A percentile compares a stretch with the other conserved stretches of the same genome.
Evolutionary conservation across 2,329 filamentous ascomycete genomes (phyloP).

Genomic region (Pyrenophora teres): DNA sequence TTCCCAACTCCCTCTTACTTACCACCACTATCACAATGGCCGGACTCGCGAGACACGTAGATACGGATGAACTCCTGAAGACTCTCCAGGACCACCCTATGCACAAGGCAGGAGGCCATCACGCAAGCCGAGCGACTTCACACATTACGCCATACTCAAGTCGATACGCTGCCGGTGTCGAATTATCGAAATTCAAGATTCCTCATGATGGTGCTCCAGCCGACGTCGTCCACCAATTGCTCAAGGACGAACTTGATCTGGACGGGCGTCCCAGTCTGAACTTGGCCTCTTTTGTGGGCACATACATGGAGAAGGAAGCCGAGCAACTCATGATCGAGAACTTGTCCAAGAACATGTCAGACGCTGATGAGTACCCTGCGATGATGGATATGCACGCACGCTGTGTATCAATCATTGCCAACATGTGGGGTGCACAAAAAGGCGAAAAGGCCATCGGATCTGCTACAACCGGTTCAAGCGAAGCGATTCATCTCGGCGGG

Average conservation of each 20-base stretch:
- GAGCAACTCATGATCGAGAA: constrained; percentile 70
- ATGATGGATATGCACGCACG: constrained; percentile 64
- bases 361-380: constrained; percentile 59
- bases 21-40: constrained; percentile 47
- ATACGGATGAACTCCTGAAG: constrained; percentile 59
- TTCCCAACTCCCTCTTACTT: neutral
- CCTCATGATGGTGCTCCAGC: constrained; percentile 62
- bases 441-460: constrained; percentile 69
- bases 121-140: constrained; percentile 47
- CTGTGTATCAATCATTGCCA: constrained; percentile 70
- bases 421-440: constrained; percentile 67
- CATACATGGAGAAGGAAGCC: constrained; percentile 72
- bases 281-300: constrained; percentile 70
- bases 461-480: constrained; percentile 72
- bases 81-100: constrained; percentile 56
- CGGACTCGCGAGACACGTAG: constrained; percentile 56
- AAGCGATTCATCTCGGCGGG: constrained; percentile 72
- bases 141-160: constrained; percentile 63
- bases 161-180: constrained; percentile 59
- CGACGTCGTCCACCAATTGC: constrained; percentile 68
- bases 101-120: constrained; percentile 44
- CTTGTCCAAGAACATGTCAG: constrained; percentile 72
- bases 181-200: constrained; percentile 65
- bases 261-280: constrained; percentile 66
- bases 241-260: constrained; percentile 50